Conservation (phyloP, 1,284 basidiomycete species). For the Hymenochaete sp. region DNA sequence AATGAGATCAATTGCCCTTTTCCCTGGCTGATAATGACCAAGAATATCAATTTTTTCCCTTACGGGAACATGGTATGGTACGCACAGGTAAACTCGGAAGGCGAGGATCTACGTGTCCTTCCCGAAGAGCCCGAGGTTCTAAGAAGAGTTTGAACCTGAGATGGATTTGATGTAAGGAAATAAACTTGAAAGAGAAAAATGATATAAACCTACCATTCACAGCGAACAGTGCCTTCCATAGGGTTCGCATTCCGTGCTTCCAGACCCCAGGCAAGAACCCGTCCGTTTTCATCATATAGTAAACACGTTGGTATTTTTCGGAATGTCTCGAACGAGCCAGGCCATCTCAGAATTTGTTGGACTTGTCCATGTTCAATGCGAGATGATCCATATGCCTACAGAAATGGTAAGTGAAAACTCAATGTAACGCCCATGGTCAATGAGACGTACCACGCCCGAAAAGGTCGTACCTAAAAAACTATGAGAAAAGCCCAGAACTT, state of each 20-base stretch:
- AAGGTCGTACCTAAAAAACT: slow-evolving; percentile 59
- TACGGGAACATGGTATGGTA: slow-evolving; percentile 6
- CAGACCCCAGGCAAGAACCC: slow-evolving; percentile 68
- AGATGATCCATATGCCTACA: slow-evolving; percentile 70
- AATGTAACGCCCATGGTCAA: slow-evolving; percentile 11
- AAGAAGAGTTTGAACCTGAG: slow-evolving; percentile 70
- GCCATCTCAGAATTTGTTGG: slow-evolving; percentile 74
- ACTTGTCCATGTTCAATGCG: slow-evolving; percentile 67
- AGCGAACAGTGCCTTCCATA: slow-evolving; percentile 55
- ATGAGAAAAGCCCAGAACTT: slow-evolving; percentile 4
- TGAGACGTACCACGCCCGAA: slow-evolving; percentile 62
- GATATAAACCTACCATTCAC: slow-evolving; percentile 65
- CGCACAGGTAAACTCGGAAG: slow-evolving; percentile 70
- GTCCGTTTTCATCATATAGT: slow-evolving; percentile 60
- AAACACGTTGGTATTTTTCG: slow-evolving; percentile 76
- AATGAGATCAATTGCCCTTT: slow-evolving; percentile 65
- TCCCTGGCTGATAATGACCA: slow-evolving; percentile 46
- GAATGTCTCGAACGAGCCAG: slow-evolving; percentile 70
- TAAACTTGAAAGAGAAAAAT: not conserved
- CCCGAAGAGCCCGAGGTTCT: slow-evolving; percentile 66
- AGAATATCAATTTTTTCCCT: not conserved
- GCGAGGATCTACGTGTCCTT: slow-evolving; percentile 61
- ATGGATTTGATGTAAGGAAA: not conserved
- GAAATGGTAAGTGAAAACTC: not conserved
- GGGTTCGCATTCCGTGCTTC: slow-evolving; percentile 70